Base-by-base conservation (phyloP, 352 stramenopile species). In the Peronospora destructor region DNA sequence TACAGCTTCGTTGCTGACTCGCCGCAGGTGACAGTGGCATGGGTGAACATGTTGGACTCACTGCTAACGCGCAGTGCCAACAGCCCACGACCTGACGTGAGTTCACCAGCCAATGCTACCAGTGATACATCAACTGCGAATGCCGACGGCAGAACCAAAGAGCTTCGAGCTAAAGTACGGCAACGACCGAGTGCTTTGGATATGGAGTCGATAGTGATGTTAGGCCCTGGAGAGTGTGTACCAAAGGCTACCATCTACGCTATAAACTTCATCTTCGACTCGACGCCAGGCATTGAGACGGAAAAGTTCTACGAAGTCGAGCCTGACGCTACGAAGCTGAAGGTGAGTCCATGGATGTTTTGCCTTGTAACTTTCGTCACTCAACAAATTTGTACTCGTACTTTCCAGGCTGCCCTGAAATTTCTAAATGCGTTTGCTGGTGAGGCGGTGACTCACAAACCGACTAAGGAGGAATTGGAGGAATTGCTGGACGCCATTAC, bases 201-300 rank as follows among this genome's bases (percentile, higher is more conserved):
- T 30, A 73, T 60, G 17, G 73, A 82, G 49, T 81, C 51, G 2
- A 45, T 61, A 2, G 69, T 91, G 19, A 23, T 87, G 1, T 45
- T 57, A 1, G 54, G 64, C 0, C 49, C 72, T 2, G 59, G 64
- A 11, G 76, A 89, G 23, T 50, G 53, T 16, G 65, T 91, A 5
- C 80, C 80, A 6, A 73, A 68, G 26, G 66, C 76, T 2, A 61
- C 85, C 33, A 59, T 76, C 12, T 68, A 68, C 32, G 73, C 76
- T 26, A 85, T 91, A 50, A 76, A 91, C 36, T 91, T 85, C 52
- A 91, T 91, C 35, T 89, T 86, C 47, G 72, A 91, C 39, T 89
- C 77, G 28, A 76, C 68, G 11, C 77, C 80, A 29, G 80, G 80
- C 3, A 87, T 91, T 36, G 80, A 91, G 54, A 91, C 74, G 0